phyloP scores from a whole-genome alignment of 2,329 filamentous ascomycete genomes.

The Biscogniauxia sp. region DNA sequence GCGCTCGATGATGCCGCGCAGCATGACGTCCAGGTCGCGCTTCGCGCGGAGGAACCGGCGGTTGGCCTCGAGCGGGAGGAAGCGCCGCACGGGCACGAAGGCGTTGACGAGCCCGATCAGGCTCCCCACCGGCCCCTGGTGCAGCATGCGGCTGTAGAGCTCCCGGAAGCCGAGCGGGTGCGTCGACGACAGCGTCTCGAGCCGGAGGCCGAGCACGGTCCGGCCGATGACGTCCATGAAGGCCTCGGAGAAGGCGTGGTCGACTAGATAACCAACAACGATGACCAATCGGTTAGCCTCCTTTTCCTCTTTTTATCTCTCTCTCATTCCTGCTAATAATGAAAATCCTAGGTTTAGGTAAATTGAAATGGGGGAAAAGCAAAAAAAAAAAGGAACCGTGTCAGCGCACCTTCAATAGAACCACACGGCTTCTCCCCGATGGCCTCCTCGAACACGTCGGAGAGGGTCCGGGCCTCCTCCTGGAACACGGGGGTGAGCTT shows the following conservation, averaged over 20 bases:
- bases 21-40: conserved; percentile 32
- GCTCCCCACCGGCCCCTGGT: conserved; percentile 26
- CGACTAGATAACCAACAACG: conserved; percentile 4
- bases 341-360: too few relatives aligned
- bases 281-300: background rate
- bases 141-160: conserved; percentile 33
- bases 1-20: conserved; percentile 32
- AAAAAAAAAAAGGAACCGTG: background rate
- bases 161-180: conserved; percentile 26
- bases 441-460: conserved; percentile 27
- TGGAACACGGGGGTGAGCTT: conserved; percentile 38
- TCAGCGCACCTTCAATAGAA: conserved; percentile 27
- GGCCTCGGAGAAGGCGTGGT: conserved; percentile 29
- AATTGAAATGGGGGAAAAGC: background rate
- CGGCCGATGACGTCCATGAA: conserved; percentile 36
- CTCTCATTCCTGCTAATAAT: too few relatives aligned
- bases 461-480: conserved; percentile 31
- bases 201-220: conserved; percentile 34
- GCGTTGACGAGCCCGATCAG: conserved; percentile 34
- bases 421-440: conserved; percentile 21
- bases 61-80: conserved; percentile 41
- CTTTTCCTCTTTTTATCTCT: too few relatives aligned
- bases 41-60: conserved; percentile 35
- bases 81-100: conserved; percentile 31
- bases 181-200: conserved; percentile 27